A percentile compares a stretch with the other conserved stretches of the same genome.
Conservation (phyloP, 768 basidiomycete species). For the Naganishia friedmannii region DNA sequence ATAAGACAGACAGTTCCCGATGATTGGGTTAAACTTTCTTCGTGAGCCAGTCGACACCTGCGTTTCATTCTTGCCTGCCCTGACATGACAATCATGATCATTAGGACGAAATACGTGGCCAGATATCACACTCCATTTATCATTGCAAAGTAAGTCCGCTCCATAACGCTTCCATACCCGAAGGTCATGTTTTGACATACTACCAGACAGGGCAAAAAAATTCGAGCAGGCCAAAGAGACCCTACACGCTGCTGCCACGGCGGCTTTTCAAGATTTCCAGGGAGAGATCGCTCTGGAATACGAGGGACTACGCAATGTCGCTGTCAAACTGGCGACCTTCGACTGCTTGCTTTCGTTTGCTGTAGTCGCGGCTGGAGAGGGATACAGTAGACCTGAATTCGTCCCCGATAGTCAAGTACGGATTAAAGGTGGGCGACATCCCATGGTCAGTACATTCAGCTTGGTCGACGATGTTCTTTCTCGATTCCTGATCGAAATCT, state of each 20-base stretch:
- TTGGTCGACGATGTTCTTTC: background rate
- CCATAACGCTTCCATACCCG: background rate
- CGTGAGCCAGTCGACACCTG: slow-evolving; percentile 32
- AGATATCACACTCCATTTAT: slow-evolving; percentile 72
- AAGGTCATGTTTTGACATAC: background rate
- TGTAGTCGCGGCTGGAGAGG: slow-evolving; percentile 68
- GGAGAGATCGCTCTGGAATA: slow-evolving; percentile 71
- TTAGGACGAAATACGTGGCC: slow-evolving; percentile 62
- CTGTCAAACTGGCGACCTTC: slow-evolving; percentile 74
- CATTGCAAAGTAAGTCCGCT: slow-evolving; percentile 42
- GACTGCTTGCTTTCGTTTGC: slow-evolving; percentile 84
- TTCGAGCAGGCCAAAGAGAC: slow-evolving; percentile 72
- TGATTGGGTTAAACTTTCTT: slow-evolving; percentile 58
- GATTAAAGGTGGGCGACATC: slow-evolving; percentile 82
- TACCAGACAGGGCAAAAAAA: slow-evolving; percentile 62
- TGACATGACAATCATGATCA: slow-evolving; percentile 52
- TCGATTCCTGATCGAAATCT: background rate
- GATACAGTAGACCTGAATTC: slow-evolving; percentile 76
- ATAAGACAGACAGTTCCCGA: slow-evolving; percentile 54
- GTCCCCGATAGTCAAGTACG: slow-evolving; percentile 63
- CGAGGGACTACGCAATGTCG: slow-evolving; percentile 66
- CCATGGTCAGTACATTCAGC: slow-evolving; percentile 59
- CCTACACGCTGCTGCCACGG: slow-evolving; percentile 58
- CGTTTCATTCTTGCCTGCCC: background rate
- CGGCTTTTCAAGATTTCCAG: slow-evolving; percentile 68